A percentile compares a stretch with the other conserved stretches of the same genome.
These are phyloP conservation scores for Alternaria incomplexa DNA, from an alignment of 2,329 filamentous ascomycete species.

Conservation along the genomic window DNA sequence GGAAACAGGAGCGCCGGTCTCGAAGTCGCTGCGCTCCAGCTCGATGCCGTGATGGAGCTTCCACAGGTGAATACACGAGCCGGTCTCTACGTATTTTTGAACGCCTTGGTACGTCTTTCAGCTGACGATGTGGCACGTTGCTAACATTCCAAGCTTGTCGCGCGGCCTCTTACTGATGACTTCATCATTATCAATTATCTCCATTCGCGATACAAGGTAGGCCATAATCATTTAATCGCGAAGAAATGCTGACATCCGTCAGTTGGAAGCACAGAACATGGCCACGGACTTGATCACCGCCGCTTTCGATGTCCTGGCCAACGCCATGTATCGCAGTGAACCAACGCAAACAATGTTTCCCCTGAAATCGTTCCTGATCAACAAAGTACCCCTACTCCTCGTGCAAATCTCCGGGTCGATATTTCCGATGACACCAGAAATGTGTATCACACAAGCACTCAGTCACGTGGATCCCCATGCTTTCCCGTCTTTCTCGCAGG, in stretches of 20 bases:
- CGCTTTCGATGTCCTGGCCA: conserved; percentile 87
- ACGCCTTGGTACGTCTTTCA: conserved; percentile 68
- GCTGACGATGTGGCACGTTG: background rate
- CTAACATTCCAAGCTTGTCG: conserved; percentile 70
- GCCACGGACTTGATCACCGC: conserved; percentile 84
- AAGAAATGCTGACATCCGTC: conserved; percentile 33
- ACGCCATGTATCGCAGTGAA: conserved; percentile 77
- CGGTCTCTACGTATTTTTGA: conserved; percentile 84
- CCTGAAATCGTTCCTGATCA: conserved; percentile 84
- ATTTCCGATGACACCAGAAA: conserved; percentile 66
- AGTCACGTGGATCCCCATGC: conserved; percentile 66
- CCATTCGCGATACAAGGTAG: conserved; percentile 81
- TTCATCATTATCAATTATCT: conserved; percentile 77
- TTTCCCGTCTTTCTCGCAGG: conserved; percentile 69
- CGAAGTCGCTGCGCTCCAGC: conserved; percentile 56
- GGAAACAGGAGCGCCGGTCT: conserved; percentile 45
- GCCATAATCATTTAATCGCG: background rate
- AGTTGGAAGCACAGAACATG: conserved; percentile 79
- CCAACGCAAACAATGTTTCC: conserved; percentile 68
- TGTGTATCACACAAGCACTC: conserved; percentile 71
- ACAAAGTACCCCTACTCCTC: conserved; percentile 70
- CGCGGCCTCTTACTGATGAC: conserved; percentile 84
- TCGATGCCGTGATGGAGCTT: conserved; percentile 67
- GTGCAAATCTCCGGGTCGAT: conserved; percentile 63
- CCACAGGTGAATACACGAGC: conserved; percentile 77